Evolutionary conservation across 129 eudicot species (phyloP).

Genomic region (Glebionis coronaria): DNA sequence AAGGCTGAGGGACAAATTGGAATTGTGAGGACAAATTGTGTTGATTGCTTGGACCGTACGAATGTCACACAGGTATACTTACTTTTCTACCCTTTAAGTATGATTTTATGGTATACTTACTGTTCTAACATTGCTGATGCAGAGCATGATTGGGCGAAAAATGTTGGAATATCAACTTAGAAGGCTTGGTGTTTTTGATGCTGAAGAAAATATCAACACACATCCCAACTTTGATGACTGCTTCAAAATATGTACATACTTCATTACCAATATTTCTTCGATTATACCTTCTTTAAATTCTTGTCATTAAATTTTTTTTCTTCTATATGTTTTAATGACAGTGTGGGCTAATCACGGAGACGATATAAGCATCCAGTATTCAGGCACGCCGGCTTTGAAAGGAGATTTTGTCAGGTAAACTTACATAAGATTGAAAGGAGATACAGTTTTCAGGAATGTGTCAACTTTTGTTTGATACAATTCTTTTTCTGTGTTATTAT

Average conservation of each 20-base stretch:
- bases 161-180: conserved; percentile 80
- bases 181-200: conserved; percentile 81
- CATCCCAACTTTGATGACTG: conserved; percentile 66
- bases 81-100: conserved; percentile 3
- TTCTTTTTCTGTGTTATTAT: not conserved
- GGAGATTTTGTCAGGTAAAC: conserved; percentile 92
- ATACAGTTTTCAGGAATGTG: not conserved
- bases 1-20: conserved; percentile 73
- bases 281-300: conserved; percentile 5
- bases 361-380: conserved; percentile 90
- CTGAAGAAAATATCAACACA: conserved; percentile 58
- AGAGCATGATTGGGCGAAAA: conserved; percentile 95
- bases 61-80: conserved; percentile 80
- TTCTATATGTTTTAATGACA: conserved; percentile 20
- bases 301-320: not conserved
- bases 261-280: not conserved
- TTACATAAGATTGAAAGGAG: not conserved
- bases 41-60: conserved; percentile 95
- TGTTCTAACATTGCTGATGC: conserved; percentile 15
- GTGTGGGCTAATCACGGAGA: conserved; percentile 99
- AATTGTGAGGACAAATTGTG: conserved; percentile 83
- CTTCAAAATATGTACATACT: conserved; percentile 48
- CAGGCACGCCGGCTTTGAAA: conserved; percentile 93
- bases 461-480: not conserved
- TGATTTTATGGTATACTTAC: not conserved